Evolutionary conservation across 2,329 filamentous ascomycete species (phyloP), one percentile per base, ranked within the genome.

Genomic region (Colletotrichum agaves): DNA sequence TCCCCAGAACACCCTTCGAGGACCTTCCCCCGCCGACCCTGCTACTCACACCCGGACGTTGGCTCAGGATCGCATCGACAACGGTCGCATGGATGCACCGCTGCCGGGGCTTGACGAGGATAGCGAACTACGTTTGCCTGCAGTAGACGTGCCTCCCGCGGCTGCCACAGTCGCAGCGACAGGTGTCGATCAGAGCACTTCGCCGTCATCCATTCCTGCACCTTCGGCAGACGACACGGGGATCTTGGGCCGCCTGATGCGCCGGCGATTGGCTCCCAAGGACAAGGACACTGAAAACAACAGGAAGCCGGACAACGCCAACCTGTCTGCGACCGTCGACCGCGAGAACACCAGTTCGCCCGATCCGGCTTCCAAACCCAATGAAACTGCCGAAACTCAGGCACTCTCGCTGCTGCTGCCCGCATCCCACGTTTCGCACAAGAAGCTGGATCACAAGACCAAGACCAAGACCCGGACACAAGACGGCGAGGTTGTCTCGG

Each of bases 1-100:
- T 68, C 65, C 65, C 55, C 65, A 65, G 65, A 68, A 68, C 55
- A 68, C 65, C 46, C 33, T 65, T 11, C 47, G 61, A 23, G 52
- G 52, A 46, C 27, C 6, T 17, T 44, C 47, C 59, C 23, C 39
- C 47, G 65, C 58, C 58, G 33, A 61, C 46, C 58, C 58, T 52
- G 44, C 33, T 21, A 33, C 19, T 15, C 33, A 15, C 35, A 21
- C 37, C 63, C 49, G 49, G 27, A n/a, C 37, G 46, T 61, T 58
- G 23, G 55, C 23, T n/a, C 61, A 65, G 47, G 65, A 61, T 65
- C 41, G 57, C 55, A 58, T 58, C 33, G 60, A 57, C 23, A 67
- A 43, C 50, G 63, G 59, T 52, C 63, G 52, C 52, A 39, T 60
- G 23, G 65, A 31, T 31, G 61, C 61, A 50, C 53, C 65, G 39